Percentiles rank a stretch among this genome's conserved stretches.
Conservation (phyloP, 148 eudicot species). For the Fallopia convolvulus region DNA sequence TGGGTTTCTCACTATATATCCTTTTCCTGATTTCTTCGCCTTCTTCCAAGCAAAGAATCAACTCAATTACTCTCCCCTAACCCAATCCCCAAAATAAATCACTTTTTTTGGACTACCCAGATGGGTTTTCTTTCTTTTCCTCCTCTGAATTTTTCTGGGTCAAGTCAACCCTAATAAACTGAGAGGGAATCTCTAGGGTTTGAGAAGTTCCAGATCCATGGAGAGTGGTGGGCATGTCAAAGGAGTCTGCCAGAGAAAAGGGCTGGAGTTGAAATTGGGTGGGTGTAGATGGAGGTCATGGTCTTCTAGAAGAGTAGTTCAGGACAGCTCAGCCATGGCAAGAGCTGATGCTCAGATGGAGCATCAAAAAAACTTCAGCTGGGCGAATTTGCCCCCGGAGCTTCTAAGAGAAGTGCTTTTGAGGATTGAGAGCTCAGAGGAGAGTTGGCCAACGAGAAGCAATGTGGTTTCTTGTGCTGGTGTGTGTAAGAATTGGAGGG, state of each 20-base stretch:
- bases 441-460: conserved; percentile 44
- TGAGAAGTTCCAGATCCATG: neutral
- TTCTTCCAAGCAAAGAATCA: conserved; percentile 9
- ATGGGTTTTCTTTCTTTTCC: conserved; percentile 6
- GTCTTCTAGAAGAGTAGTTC: conserved; percentile 43
- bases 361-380: conserved; percentile 25
- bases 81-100: neutral
- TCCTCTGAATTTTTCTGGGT: neutral
- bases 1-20: too few species aligned
- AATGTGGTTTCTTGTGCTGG: conserved; percentile 52
- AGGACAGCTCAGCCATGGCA: conserved; percentile 28
- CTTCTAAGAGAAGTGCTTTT: conserved; percentile 63
- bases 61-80: neutral
- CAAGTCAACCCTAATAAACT: conserved; percentile 9
- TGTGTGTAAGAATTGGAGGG: conserved; percentile 58
- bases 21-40: neutral
- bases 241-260: conserved; percentile 16
- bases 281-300: conserved; percentile 36
- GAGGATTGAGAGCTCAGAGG: conserved; percentile 53
- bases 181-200: neutral
- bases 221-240: conserved; percentile 8
- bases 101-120: neutral
- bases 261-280: conserved; percentile 28
- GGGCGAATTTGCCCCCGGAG: conserved; percentile 66
- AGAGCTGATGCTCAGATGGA: conserved; percentile 28